Evolutionary conservation across 257 asterid genomes (phyloP), one percentile per base, ranked within the genome.

Genomic region (Dorcoceras hygrometricum): DNA sequence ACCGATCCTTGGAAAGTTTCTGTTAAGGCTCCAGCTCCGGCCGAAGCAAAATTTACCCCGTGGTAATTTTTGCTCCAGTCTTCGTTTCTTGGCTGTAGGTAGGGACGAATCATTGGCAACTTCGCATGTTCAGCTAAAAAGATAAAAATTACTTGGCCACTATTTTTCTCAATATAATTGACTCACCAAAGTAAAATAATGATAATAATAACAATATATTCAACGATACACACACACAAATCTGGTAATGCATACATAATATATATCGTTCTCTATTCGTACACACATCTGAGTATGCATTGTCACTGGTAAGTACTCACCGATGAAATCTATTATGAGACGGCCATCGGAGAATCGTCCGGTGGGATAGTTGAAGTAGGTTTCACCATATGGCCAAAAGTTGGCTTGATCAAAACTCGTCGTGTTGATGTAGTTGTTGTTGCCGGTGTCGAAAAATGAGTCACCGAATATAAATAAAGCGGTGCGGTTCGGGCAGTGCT

Each of bases 321-420:
- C 87, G 4, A 86, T 79, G 75, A 86, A 84, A 64, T 84, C 95
- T 2, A 91, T 48, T 36, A 89, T 81, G 18, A 89, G n/a, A 3
- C 96, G 96, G 69, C 95, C 95, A 16, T 89, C 83, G 27, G 92
- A 89, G 66, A 89, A 89, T 67, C 96, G 75, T 14, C 96, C 95
- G 63, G 95, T 89, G 29, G 96, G 86, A 54, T 27, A 46, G 3
- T 53, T 23, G 73, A 89, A 89, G 75, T 46, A 84, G 6, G 90
- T 71, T 70, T 72, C 62, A 2, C 96, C 96, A 19, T 89, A 87
- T 0, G 96, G 96, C 76, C 58, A 64, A 79, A 89, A 89, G 55
- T 89, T 81, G 19, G 96, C 90, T 59, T 72, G 82, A 83, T 81
- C 87, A 26, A 82, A 84, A 22, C 86, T 59, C 46, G 86, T 70